Conservation (phyloP, 352 stramenopile species). For the Phytophthora nicotianae region DNA sequence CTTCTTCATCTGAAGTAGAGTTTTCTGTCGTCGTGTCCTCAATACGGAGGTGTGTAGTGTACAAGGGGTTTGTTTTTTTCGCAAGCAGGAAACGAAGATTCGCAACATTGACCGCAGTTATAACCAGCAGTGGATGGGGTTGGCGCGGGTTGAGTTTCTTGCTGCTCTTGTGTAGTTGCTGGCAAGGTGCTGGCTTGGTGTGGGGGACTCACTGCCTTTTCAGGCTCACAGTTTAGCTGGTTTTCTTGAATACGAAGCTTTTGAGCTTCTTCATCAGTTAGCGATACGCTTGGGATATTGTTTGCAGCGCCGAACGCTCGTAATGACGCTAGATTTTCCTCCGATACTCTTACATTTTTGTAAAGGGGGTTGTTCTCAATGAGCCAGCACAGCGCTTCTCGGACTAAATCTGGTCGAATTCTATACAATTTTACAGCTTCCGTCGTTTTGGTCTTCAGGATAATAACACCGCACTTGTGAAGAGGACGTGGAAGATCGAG, state of each 20-base stretch:
- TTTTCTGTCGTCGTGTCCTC: neutral
- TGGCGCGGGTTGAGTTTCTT: neutral
- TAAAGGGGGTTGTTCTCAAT: constrained; percentile 11
- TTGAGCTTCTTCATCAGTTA: neutral
- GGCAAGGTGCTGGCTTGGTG: too few relatives aligned
- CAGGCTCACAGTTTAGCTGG: neutral
- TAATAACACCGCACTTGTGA: neutral
- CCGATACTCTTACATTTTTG: neutral
- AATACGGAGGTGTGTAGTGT: neutral
- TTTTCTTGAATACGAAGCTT: neutral
- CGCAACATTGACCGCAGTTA: neutral
- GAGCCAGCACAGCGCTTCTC: constrained; percentile 2
- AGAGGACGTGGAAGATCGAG: constrained; percentile 5
- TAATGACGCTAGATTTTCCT: constrained; percentile 1
- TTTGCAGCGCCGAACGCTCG: neutral
- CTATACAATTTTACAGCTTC: neutral
- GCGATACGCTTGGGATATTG: neutral
- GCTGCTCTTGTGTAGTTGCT: too few relatives aligned
- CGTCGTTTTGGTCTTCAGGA: neutral
- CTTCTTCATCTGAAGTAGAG: neutral
- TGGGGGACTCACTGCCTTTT: too few relatives aligned
- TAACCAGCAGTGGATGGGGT: neutral
- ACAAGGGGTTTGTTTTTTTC: neutral
- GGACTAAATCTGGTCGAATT: constrained; percentile 6
- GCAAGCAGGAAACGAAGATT: neutral